phyloP scores from a whole-genome alignment of 2,329 filamentous ascomycete genomes.

The Talaromyces sp. region DNA sequence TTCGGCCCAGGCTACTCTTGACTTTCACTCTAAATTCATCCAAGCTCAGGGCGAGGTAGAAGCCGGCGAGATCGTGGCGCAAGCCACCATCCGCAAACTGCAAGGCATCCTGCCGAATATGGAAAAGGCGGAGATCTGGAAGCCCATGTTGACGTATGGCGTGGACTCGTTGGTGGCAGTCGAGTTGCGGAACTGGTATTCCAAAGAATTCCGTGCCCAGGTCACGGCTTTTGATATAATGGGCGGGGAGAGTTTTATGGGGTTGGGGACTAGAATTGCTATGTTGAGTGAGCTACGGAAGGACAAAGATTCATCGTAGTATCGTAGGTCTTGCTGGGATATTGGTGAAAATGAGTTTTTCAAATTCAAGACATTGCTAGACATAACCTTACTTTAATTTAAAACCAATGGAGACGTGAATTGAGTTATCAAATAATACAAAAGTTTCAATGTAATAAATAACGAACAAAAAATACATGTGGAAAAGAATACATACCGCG shows the following conservation, averaged over 20 bases:
- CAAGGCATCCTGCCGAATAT: neutral
- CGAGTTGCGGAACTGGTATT: constrained; percentile 16
- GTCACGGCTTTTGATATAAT: neutral
- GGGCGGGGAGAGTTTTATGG: neutral
- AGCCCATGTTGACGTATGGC: neutral
- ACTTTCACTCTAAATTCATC: neutral
- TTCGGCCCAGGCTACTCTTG: neutral
- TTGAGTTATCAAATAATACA: no score
- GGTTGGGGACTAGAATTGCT: neutral
- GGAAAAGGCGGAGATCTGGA: neutral
- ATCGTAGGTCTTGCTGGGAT: neutral
- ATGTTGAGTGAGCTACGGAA: neutral
- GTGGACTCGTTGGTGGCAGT: constrained; percentile 16
- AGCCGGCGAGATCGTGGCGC: neutral
- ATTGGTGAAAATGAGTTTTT: neutral
- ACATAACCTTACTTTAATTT: neutral
- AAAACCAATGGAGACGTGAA: neutral
- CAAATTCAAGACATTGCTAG: neutral
- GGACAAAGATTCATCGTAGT: neutral
- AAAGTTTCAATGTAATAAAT: neutral
- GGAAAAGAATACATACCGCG: neutral
- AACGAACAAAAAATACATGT: neutral
- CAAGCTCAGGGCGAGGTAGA: neutral
- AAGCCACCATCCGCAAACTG: neutral
- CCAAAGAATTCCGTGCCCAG: constrained; percentile 9